A percentile compares a stretch with the other conserved stretches of the same genome.
These are phyloP conservation scores for Aspergillus sp. DNA, from an alignment of 2,329 filamentous ascomycete genomes.

Conservation along the genomic window DNA sequence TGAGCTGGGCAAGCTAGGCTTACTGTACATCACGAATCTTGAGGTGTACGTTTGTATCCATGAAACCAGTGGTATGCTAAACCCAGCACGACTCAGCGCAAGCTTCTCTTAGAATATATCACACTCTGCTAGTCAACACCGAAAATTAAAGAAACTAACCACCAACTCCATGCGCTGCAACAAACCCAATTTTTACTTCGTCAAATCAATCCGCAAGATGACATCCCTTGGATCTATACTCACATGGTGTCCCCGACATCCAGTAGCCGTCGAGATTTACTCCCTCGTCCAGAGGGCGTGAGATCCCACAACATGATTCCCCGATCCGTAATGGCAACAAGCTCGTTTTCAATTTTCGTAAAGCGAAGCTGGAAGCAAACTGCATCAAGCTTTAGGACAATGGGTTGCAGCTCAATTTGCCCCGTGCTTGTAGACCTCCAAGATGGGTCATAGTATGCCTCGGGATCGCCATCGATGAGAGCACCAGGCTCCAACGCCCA, in stretches of 20 bases:
- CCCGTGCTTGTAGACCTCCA: constrained; percentile 28
- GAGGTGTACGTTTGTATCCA: neutral
- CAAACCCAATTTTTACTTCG: neutral
- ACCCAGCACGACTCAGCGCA: no score
- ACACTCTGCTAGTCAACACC: neutral
- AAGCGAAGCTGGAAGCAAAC: constrained; percentile 46
- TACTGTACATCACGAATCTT: no score
- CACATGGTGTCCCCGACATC: neutral
- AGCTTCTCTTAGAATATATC: neutral
- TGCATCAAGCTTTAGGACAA: constrained; percentile 39
- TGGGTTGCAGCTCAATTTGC: constrained; percentile 37
- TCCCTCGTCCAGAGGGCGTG: constrained; percentile 33
- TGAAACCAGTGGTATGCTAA: neutral
- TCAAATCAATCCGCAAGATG: neutral
- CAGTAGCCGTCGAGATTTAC: constrained; percentile 19
- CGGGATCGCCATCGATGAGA: constrained; percentile 37
- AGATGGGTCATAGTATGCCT: constrained; percentile 38
- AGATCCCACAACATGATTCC: constrained; percentile 47
- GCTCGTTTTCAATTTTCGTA: constrained; percentile 40
- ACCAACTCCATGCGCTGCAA: neutral
- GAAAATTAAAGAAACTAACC: neutral
- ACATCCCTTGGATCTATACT: neutral
- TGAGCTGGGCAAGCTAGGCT: no score
- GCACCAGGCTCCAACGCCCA: constrained; percentile 46
- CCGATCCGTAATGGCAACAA: constrained; percentile 48